phyloP scores from a whole-genome alignment of 2,329 filamentous ascomycete species.

The Botrytis deweyae region DNA sequence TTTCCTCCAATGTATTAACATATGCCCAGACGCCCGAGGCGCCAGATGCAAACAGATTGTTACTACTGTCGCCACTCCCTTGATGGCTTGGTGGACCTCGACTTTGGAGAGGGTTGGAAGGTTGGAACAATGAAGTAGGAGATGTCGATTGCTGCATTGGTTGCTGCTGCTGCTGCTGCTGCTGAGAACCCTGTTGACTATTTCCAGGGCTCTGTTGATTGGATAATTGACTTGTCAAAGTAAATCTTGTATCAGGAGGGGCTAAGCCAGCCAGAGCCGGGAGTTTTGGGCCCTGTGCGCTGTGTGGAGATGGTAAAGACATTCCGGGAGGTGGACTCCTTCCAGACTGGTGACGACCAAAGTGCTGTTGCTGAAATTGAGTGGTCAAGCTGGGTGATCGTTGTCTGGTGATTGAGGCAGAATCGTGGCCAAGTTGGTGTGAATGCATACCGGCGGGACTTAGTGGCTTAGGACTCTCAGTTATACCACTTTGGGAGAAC shows the following conservation, averaged over 20 bases:
- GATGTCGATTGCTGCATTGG: conserved; percentile 28
- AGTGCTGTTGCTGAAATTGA: conserved; percentile 64
- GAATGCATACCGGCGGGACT: conserved; percentile 57
- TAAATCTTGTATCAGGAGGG: conserved; percentile 40
- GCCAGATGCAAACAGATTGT: conserved; percentile 63
- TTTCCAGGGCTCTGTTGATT: conserved; percentile 31
- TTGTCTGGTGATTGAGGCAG: conserved; percentile 53
- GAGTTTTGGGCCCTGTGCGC: conserved; percentile 37
- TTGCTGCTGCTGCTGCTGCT: conserved; percentile 30
- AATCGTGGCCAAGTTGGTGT: conserved; percentile 54
- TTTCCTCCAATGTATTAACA: conserved; percentile 67
- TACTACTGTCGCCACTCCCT: conserved; percentile 54
- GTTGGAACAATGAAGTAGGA: conserved; percentile 40
- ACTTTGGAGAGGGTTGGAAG: conserved; percentile 47
- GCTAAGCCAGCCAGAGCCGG: conserved; percentile 38
- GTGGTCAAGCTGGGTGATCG: conserved; percentile 65
- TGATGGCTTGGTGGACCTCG: conserved; percentile 28
- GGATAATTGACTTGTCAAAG: conserved; percentile 35
- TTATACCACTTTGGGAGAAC: conserved; percentile 71
- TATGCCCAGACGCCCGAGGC: conserved; percentile 70
- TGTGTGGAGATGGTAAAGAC: conserved; percentile 37
- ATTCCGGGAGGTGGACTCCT: conserved; percentile 46
- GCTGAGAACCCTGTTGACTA: conserved; percentile 26
- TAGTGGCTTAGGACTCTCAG: conserved; percentile 83
- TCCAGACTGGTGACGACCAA: conserved; percentile 57